A percentile compares a stretch with the other conserved stretches of the same genome.
These are phyloP conservation scores for Carex myosuroides DNA, from an alignment of 176 grass and related monocot genomes.

Conservation along the genomic window DNA sequence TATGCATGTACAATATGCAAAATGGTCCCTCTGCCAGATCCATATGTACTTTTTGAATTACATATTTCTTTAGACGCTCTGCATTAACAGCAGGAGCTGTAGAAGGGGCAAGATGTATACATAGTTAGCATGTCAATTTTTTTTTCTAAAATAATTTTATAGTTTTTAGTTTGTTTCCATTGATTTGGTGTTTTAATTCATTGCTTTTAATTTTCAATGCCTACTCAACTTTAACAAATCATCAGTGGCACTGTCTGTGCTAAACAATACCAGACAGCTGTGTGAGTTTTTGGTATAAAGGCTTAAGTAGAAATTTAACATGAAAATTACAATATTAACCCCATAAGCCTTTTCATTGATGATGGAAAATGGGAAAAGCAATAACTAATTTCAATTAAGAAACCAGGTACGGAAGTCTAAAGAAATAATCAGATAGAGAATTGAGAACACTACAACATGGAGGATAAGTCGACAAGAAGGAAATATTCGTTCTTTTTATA, in stretches of 20 bases:
- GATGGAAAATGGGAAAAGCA: no score
- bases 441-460: no score
- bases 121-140: not conserved
- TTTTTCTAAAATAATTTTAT: not conserved
- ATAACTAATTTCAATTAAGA: no score
- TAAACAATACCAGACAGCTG: not conserved
- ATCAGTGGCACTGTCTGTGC: not conserved
- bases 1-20: conserved; percentile 87
- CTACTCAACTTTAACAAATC: not conserved
- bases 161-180: not conserved
- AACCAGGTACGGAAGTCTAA: no score
- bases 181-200: not conserved
- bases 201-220: not conserved
- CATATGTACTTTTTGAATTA: conserved; percentile 51
- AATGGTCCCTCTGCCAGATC: conserved; percentile 64
- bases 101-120: not conserved
- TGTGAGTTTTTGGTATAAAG: no score
- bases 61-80: conserved; percentile 76
- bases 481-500: not conserved
- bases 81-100: conserved; percentile 59
- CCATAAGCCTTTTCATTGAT: no score
- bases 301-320: no score
- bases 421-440: no score
- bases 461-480: not conserved
- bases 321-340: no score